These are phyloP conservation scores for Arthrobotrys conoides DNA, from an alignment of 2,329 filamentous ascomycete species.

Conservation along the genomic window DNA sequence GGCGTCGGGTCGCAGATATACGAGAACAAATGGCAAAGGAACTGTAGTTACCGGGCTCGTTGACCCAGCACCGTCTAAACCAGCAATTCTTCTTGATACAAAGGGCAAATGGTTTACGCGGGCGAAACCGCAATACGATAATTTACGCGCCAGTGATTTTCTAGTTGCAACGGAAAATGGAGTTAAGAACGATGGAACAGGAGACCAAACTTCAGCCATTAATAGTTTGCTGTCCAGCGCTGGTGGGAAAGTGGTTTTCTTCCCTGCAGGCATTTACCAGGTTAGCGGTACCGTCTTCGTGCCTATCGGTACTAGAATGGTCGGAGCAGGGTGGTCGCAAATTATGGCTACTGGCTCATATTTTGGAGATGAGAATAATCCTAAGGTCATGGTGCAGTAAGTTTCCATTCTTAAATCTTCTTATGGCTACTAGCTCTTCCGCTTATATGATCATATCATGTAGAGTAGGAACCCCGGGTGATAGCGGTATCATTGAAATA, in stretches of 20 bases:
- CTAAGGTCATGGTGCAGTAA: conserved; percentile 23
- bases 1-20: too few species aligned
- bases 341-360: conserved; percentile 63
- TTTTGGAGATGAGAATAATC: conserved; percentile 60
- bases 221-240: conserved; percentile 27
- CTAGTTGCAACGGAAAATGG: conserved; percentile 83
- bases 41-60: too few species aligned
- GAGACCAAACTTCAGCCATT: conserved; percentile 63
- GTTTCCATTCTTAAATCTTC: too few species aligned
- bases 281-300: conserved; percentile 70
- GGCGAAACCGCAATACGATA: conserved; percentile 89
- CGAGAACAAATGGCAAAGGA: too few species aligned
- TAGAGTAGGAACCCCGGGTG: conserved; percentile 70
- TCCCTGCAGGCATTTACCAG: conserved; percentile 70
- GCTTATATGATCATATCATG: too few species aligned
- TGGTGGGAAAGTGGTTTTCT: conserved; percentile 70
- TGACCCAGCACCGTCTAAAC: conserved; percentile 71
- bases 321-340: conserved; percentile 67
- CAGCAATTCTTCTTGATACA: conserved; percentile 74
- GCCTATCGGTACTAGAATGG: conserved; percentile 68
- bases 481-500: conserved; percentile 71
- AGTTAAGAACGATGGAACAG: conserved; percentile 66
- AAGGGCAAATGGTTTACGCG: conserved; percentile 79
- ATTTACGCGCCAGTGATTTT: conserved; percentile 76
- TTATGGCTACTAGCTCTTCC: too few species aligned